Conservation (phyloP, 139 green algal genomes). For the Chlorella sp. region DNA sequence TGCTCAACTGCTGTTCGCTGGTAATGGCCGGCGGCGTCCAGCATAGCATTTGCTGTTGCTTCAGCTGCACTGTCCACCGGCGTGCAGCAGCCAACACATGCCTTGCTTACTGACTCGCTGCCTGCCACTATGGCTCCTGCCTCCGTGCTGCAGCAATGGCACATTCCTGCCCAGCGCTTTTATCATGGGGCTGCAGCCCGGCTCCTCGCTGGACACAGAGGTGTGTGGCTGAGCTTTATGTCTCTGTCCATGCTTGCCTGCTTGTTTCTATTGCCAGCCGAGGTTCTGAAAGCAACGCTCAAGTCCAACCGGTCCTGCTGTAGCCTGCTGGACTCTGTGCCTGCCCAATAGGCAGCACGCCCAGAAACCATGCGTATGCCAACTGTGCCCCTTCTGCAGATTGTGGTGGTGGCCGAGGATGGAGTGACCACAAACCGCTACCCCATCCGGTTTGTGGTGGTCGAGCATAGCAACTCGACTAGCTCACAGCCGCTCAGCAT, state of each 20-base stretch:
- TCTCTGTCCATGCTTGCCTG: too few species aligned
- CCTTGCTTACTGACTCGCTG: too few species aligned
- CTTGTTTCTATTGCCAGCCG: too few species aligned
- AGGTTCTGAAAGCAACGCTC: too few species aligned
- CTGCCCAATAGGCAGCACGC: too few species aligned
- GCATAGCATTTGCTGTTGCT: too few species aligned
- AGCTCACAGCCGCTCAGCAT: not conserved
- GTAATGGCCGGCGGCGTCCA: too few species aligned
- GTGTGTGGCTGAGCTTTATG: not conserved
- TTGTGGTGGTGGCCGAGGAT: conserved; percentile 65
- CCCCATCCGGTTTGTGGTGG: conserved; percentile 29
- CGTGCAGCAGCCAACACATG: too few species aligned
- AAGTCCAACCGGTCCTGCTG: too few species aligned
- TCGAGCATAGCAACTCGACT: not conserved
- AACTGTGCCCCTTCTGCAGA: not conserved
- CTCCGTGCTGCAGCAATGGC: conserved; percentile 5
- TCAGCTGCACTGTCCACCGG: too few species aligned
- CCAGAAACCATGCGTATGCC: not conserved
- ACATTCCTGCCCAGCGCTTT: conserved; percentile 50
- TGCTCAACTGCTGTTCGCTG: not conserved
- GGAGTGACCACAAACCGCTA: conserved; percentile 58
- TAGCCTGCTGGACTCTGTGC: too few species aligned
- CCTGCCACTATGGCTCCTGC: not conserved
- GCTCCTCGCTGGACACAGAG: conserved; percentile 7
- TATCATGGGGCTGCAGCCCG: conserved; percentile 50